phyloP scores from a whole-genome alignment of 306 rosid species.

The Abrus precatorius region DNA sequence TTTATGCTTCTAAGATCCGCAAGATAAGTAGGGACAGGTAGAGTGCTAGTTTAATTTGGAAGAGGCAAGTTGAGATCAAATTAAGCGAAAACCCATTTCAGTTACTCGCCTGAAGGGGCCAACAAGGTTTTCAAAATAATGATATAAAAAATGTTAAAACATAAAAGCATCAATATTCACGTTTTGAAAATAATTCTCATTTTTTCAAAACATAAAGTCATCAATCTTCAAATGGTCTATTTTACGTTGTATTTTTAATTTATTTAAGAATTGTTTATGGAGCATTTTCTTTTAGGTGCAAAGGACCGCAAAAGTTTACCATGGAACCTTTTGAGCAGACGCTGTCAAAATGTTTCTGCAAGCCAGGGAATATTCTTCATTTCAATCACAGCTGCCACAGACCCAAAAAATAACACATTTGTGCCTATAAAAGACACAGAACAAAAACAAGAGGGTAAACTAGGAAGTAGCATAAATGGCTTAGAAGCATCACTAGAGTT shows the following conservation, averaged over 20 bases:
- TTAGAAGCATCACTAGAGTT: background rate
- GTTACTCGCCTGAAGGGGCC: too few relatives aligned
- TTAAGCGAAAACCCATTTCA: too few relatives aligned
- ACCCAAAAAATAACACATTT: too few relatives aligned
- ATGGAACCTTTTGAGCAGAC: too few relatives aligned
- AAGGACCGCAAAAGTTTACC: background rate
- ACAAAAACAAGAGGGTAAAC: background rate
- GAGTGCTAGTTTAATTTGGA: background rate
- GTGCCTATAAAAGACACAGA: background rate
- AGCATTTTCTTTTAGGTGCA: background rate
- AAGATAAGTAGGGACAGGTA: background rate
- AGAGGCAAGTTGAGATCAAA: too few relatives aligned
- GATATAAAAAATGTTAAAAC: background rate
- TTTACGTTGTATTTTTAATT: background rate
- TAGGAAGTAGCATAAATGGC: background rate
- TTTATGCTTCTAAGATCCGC: constrained; percentile 21
- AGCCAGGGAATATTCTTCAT: background rate
- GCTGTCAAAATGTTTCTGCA: background rate
- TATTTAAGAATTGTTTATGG: background rate
- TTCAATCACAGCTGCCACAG: background rate
- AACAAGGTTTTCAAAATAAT: background rate
- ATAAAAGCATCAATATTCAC: background rate
- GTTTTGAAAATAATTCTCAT: background rate
- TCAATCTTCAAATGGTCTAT: background rate
- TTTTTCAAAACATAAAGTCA: background rate